A percentile compares a stretch with the other conserved stretches of the same genome.
Conservation (phyloP, 1,284 basidiomycete species). For the Boletus semigastroideus region DNA sequence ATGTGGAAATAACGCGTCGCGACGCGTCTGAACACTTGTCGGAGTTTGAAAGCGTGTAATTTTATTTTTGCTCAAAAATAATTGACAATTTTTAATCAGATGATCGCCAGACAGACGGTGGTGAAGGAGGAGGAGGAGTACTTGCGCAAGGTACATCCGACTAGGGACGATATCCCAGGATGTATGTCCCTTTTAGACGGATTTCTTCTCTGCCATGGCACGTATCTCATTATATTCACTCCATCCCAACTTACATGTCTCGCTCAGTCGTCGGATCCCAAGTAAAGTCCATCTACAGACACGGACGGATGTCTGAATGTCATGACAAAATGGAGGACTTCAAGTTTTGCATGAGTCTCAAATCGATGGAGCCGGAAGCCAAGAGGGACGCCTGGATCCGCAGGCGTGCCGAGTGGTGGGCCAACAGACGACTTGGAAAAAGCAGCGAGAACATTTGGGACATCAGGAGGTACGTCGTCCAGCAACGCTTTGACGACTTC, state of each 20-base stretch:
- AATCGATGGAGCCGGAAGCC: conserved; percentile 74
- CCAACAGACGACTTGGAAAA: conserved; percentile 64
- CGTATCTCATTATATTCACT: conserved; percentile 20
- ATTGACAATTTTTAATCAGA: conserved; percentile 24
- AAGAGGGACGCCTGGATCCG: conserved; percentile 82
- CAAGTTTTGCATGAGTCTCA: conserved; percentile 92
- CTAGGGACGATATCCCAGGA: conserved; percentile 74
- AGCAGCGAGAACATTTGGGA: conserved; percentile 97
- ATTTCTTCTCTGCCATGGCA: conserved; percentile 78
- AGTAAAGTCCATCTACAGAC: conserved; percentile 83
- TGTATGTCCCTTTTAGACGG: conserved; percentile 80
- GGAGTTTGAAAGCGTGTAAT: conserved; percentile 36
- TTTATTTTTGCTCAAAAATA: conserved; percentile 7
- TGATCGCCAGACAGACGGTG: conserved; percentile 48
- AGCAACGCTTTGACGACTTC: background rate
- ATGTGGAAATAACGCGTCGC: conserved; percentile 31
- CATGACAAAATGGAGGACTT: conserved; percentile 84
- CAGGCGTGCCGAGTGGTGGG: conserved; percentile 91
- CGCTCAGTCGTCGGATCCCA: conserved; percentile 75
- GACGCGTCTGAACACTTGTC: conserved; percentile 29
- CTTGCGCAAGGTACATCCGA: conserved; percentile 65
- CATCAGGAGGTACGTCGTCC: conserved; percentile 59
- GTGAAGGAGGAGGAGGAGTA: conserved; percentile 67
- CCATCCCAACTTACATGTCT: conserved; percentile 9
- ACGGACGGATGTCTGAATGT: conserved; percentile 80